Evolutionary conservation across 768 basidiomycete species (phyloP), one percentile per base, ranked within the genome.

Genomic region (Lactarius akahatsu): DNA sequence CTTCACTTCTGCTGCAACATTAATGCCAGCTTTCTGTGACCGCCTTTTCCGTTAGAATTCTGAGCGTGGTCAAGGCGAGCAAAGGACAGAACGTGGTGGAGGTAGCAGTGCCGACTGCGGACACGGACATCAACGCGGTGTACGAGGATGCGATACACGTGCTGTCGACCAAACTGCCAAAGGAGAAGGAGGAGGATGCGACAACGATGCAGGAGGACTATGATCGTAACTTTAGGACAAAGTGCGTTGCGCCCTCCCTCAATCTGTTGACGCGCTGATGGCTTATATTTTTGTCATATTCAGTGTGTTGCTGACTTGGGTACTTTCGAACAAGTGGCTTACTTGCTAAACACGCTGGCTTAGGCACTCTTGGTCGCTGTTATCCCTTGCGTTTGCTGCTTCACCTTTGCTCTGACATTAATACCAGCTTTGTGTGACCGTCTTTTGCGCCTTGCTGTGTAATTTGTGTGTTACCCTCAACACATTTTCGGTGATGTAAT

Each of bases 61-160:
- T 28, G 28, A 28, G 96, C 55, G 88, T 88, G 6, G 91, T 96
- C 68, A 83, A 83, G 59, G 81, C 81, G 1, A 79, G 81, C 41
- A 83, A 83, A 65, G 85, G 88, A 65, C 87, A 87, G 73, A 90
- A 90, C 70, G 89, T 92, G 73, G 96, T 96, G 11, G 93, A 96
- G 66, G 92, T 94, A 11, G 82, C 83, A 9, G 84, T 97, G 0
- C 95, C 95, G 2, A 90, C 92, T 1, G 88, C 88, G 61, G 88
- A 96, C 74, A 92, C 87, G 71, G 96, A 97, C 72, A 89, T 94
- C 76, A 88, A 95, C 72, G 87, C 89, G 34, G 84, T 89, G 61
- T 98, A 98, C 73, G 92, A 96, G 68, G 93, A 96, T 69, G 97
- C 96, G 3, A 84, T 95, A 41, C 86, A 89, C 71, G 86, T 94